phyloP scores from a whole-genome alignment of 2,329 filamentous ascomycete species.

The Dryadomyces quercus-mongolicae region DNA sequence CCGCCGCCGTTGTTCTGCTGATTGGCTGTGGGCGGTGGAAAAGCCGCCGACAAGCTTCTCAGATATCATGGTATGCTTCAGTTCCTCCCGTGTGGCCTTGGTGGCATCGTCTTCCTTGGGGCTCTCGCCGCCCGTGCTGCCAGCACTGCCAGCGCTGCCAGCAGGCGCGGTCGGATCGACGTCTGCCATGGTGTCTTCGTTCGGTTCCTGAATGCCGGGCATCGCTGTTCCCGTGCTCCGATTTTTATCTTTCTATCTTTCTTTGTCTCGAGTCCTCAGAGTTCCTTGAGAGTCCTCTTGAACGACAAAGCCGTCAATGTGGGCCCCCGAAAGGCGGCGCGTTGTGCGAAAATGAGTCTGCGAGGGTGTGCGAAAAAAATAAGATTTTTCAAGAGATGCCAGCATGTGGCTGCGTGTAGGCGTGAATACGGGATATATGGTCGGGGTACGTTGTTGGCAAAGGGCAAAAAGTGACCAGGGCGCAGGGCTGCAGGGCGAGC shows the following conservation, averaged over 20 bases:
- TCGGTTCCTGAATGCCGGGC: neutral
- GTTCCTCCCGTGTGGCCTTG: slow-evolving; percentile 49
- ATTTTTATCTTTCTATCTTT: neutral
- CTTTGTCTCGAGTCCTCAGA: neutral
- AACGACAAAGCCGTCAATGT: too few relatives aligned
- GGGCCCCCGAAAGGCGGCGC: too few relatives aligned
- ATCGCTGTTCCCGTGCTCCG: neutral
- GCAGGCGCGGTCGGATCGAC: slow-evolving; percentile 12
- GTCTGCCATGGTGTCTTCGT: slow-evolving; percentile 1
- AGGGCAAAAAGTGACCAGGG: neutral
- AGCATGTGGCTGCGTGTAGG: neutral
- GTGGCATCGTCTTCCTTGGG: slow-evolving; percentile 49
- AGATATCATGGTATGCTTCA: slow-evolving; percentile 52
- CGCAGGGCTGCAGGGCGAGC: neutral
- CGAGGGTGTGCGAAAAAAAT: too few relatives aligned
- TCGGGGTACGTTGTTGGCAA: too few relatives aligned
- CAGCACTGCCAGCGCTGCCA: slow-evolving; percentile 15
- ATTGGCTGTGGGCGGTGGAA: too few relatives aligned
- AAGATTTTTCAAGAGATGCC: too few relatives aligned
- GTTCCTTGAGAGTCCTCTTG: too few relatives aligned
- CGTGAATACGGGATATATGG: too few relatives aligned
- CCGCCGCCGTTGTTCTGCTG: neutral
- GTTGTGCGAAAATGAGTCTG: too few relatives aligned
- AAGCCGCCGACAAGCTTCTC: slow-evolving; percentile 18
- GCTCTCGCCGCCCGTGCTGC: too few relatives aligned